These are phyloP conservation scores for Candida rishiriensis DNA, from an alignment of 805 yeast species.

Conservation along the genomic window DNA sequence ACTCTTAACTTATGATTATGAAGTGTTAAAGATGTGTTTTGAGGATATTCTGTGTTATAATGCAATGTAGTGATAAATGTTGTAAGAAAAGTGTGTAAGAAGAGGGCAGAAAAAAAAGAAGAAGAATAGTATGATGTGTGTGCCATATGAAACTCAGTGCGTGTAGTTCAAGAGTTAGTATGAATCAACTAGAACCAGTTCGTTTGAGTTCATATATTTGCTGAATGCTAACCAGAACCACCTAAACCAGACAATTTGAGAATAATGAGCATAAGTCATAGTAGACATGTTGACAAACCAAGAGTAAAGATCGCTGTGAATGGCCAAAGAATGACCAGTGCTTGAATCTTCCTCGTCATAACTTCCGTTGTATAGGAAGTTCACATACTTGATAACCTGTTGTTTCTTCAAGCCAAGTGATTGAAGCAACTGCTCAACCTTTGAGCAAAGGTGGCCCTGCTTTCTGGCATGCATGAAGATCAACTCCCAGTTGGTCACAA, in stretches of 20 bases:
- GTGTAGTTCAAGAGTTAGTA: too few relatives aligned
- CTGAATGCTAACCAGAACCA: constrained; percentile 81
- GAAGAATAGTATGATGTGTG: background rate
- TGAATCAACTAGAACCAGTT: constrained; percentile 37
- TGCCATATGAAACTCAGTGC: too few relatives aligned
- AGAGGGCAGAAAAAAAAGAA: background rate
- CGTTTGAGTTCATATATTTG: constrained; percentile 74
- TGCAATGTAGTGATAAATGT: too few relatives aligned
- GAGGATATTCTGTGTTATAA: too few relatives aligned
- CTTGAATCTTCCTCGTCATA: background rate
- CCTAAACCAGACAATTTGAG: constrained; percentile 95
- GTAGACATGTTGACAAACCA: constrained; percentile 50
- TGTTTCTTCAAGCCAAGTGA: background rate
- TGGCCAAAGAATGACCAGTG: constrained; percentile 25
- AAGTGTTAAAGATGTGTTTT: background rate
- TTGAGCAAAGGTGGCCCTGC: background rate
- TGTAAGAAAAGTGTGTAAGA: background rate
- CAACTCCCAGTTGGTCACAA: constrained; percentile 35
- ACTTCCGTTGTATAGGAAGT: background rate
- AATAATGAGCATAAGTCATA: constrained; percentile 75
- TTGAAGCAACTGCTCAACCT: background rate
- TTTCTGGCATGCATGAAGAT: constrained; percentile 23
- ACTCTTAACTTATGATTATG: background rate
- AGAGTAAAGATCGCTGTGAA: constrained; percentile 36
- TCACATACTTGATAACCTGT: background rate